Base-by-base conservation (phyloP, 2,329 filamentous ascomycete genomes). In the Gaeumannomyces tritici region DNA sequence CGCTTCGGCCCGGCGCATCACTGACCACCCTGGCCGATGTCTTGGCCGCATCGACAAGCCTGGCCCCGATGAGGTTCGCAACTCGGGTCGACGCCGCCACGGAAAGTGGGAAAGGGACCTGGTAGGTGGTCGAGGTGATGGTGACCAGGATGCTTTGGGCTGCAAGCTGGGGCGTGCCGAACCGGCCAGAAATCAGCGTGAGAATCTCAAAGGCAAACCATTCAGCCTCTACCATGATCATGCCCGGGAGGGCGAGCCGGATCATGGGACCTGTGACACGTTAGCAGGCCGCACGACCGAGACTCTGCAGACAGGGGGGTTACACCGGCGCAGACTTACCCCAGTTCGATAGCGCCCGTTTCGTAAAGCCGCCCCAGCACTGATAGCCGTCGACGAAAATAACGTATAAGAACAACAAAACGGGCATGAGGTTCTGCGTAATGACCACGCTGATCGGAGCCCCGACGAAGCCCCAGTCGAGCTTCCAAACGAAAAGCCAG, bases 161-260 rank as follows among this genome's bases (percentile, higher is more conserved):
- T 0, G 93, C 93, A 1, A 98, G 83, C 65, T 89, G 86, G 24
- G 87, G 87, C 1, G 90, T 86, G 21, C 89, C 90, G 63, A 97
- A 87, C 68, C 89, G 90, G 61, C 88, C 90, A 0, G 90, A 85
- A 11, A 87, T 86, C n/a, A 97, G 80, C 0, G 92, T 96, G 65
- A 96, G 79, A 59, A 96, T 86, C 73, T 98, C 93, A 73, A 98
- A 98, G 8, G 93, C 92, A 13, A 97, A 82, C 76, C 90, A 96
- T 73, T 98, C 93, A 6, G 93, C 92, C 73, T 96, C 87, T 2
- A 98, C 89, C 93, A 97, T 97, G 66, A 96, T 79, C 72, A 98
- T 86, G 1, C 93, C 93, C 0, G 93, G 93, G 15, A 97, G 78
- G 0, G 93, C 91, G 51, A 98, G 87, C 59, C 86, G 85, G 69